Evolutionary conservation across 2,329 filamentous ascomycete species (phyloP).

Genomic region (Akanthomyces muscarius): DNA sequence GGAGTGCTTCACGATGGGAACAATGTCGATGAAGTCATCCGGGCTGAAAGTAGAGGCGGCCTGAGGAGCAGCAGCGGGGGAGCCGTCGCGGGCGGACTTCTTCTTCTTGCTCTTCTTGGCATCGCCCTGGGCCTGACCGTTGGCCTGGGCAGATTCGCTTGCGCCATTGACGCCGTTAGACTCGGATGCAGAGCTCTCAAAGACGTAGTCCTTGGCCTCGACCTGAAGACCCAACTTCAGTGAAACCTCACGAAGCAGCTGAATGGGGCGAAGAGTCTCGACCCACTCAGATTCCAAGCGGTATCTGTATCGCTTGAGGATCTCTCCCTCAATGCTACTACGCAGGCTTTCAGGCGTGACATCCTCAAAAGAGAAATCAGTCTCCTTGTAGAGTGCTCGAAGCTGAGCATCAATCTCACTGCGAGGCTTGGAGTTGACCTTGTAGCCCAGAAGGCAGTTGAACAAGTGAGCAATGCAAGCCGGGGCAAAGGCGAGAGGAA

Average conservation of each 20-base stretch:
- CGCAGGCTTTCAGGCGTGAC: slow-evolving; percentile 70
- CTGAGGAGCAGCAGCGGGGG: slow-evolving; percentile 44
- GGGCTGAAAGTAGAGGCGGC: slow-evolving; percentile 57
- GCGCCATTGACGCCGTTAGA: slow-evolving; percentile 30
- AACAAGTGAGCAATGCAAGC: slow-evolving; percentile 80
- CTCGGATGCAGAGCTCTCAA: slow-evolving; percentile 26
- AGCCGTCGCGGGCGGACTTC: slow-evolving; percentile 54
- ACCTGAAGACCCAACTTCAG: slow-evolving; percentile 89
- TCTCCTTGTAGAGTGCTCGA: slow-evolving; percentile 72
- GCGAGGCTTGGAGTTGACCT: slow-evolving; percentile 70
- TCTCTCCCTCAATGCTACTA: slow-evolving; percentile 66
- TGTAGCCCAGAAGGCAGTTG: slow-evolving; percentile 83
- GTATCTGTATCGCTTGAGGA: slow-evolving; percentile 71
- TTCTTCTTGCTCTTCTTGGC: slow-evolving; percentile 61
- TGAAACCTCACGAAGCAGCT: slow-evolving; percentile 83
- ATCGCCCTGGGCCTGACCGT: slow-evolving; percentile 40
- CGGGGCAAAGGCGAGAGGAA: slow-evolving; percentile 76
- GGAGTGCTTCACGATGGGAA: slow-evolving; percentile 94
- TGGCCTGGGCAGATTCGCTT: slow-evolving; percentile 33
- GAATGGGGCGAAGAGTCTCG: slow-evolving; percentile 64
- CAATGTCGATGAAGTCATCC: slow-evolving; percentile 86
- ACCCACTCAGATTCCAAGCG: slow-evolving; percentile 66
- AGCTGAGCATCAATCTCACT: slow-evolving; percentile 74
- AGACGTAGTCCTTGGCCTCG: slow-evolving; percentile 58
- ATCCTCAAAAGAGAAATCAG: slow-evolving; percentile 75